These are phyloP conservation scores for Coleophoma cylindrospora DNA, from an alignment of 2,329 filamentous ascomycete species.

Conservation along the genomic window DNA sequence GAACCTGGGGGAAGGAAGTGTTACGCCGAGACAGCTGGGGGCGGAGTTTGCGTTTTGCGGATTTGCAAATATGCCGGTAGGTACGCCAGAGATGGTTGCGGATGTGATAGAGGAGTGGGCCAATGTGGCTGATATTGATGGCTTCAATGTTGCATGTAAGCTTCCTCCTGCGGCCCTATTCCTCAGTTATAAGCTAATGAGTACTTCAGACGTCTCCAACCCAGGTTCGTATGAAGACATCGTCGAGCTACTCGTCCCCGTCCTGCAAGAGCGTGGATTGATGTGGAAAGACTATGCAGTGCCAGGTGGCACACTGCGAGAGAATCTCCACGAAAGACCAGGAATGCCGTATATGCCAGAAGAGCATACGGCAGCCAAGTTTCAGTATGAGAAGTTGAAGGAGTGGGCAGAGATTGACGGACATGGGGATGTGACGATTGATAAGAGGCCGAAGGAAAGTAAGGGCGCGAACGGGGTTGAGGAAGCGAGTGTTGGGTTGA, in stretches of 20 bases:
- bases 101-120: slow-evolving; percentile 66
- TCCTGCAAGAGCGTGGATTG: slow-evolving; percentile 51
- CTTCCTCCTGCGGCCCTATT: slow-evolving; percentile 41
- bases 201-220: slow-evolving; percentile 56
- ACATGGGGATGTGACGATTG: not conserved
- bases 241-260: slow-evolving; percentile 58
- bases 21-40: not conserved
- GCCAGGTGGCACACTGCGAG: slow-evolving; percentile 51
- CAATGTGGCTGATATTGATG: slow-evolving; percentile 63
- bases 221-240: slow-evolving; percentile 64
- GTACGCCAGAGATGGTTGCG: slow-evolving; percentile 39
- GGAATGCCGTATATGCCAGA: slow-evolving; percentile 43
- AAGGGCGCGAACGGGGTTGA: not conserved
- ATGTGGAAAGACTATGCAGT: slow-evolving; percentile 45
- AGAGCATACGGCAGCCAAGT: slow-evolving; percentile 37
- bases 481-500: not conserved
- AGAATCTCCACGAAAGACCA: slow-evolving; percentile 49
- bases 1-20: not conserved
- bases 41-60: not conserved
- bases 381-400: not conserved
- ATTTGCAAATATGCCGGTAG: not conserved
- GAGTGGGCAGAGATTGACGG: not conserved
- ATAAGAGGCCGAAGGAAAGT: not conserved
- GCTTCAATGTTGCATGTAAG: slow-evolving; percentile 66
- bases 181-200: not conserved